Percentiles rank a stretch among this genome's conserved stretches.
phyloP scores from a whole-genome alignment of 345 rosid species.

The Schrenkiella parvula region DNA sequence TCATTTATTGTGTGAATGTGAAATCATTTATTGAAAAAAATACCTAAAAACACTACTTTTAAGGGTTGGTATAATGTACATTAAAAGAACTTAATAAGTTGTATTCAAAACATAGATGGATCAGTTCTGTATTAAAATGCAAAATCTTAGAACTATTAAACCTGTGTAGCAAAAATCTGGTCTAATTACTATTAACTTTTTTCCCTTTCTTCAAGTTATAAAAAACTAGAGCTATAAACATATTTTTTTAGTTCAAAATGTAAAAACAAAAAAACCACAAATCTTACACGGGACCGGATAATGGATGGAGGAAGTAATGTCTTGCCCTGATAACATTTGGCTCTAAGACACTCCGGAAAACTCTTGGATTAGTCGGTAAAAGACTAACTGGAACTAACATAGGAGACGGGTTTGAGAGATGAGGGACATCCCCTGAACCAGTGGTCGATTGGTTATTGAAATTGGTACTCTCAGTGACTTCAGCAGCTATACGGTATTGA shows the following conservation, averaged over 20 bases:
- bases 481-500: background rate
- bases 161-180: background rate
- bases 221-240: background rate
- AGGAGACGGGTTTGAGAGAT: background rate
- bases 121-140: background rate
- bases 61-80: background rate
- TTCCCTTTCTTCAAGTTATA: background rate
- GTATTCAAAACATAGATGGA: background rate
- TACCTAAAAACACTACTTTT: background rate
- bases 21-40: background rate
- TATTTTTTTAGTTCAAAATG: too few species aligned
- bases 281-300: background rate
- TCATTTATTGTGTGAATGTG: background rate
- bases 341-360: background rate
- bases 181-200: background rate
- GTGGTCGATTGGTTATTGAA: too few species aligned
- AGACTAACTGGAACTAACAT: background rate
- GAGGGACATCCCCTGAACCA: background rate
- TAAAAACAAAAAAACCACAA: too few species aligned
- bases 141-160: background rate
- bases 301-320: background rate
- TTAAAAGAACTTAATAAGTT: background rate
- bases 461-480: background rate
- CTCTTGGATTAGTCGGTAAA: background rate
- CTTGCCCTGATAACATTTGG: background rate